Base-by-base conservation (phyloP, 1,284 basidiomycete species). In the Ustilago loliicola region DNA sequence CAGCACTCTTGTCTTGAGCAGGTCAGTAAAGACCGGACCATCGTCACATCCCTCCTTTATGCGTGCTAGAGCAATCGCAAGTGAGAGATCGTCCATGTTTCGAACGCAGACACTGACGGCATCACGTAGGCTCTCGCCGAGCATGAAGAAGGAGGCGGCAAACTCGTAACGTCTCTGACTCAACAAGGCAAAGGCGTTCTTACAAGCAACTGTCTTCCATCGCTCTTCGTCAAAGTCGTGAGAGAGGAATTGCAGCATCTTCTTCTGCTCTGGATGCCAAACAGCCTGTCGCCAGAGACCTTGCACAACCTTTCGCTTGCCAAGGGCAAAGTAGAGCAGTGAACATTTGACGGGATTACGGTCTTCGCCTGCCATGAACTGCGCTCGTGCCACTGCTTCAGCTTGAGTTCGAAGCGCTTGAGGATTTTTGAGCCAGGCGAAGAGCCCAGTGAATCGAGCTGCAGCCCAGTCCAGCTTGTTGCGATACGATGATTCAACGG, bases 111-210 rank as follows among this genome's bases (percentile, higher is more conserved):
- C 93, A 75, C 92, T 93, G 40, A 96, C 92, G 0, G 96, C 96
- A 81, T 98, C 97, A 86, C 93, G 93, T 23, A 97, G 88, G 47
- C 92, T 92, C 25, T 91, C 92, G 2, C 94, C 96, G 0, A 99
- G 90, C 66, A 99, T 89, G 88, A 99, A 99, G 88, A 99, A 99
- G 0, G 95, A 95, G 0, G 95, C 96, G 15, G 97, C 96, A 85
- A 98, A 79, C 27, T 75, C 77, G 67, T 83, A 86, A 21, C 84
- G 70, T 17, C 85, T 73, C 66, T 86, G 83, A 48, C 94, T 91
- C 69, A 99, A 87, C 42, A 99, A 88, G 1, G 94, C 94, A 87
- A 93, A 99, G 1, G 97, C 97, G 85, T 99, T 99, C 89, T 99
- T 99, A 70, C 93, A 88, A 1, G 97, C 96, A 0, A 96, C 96